Conservation (phyloP, 2,329 filamentous ascomycete genomes). For the Cladorrhinum sp. region DNA sequence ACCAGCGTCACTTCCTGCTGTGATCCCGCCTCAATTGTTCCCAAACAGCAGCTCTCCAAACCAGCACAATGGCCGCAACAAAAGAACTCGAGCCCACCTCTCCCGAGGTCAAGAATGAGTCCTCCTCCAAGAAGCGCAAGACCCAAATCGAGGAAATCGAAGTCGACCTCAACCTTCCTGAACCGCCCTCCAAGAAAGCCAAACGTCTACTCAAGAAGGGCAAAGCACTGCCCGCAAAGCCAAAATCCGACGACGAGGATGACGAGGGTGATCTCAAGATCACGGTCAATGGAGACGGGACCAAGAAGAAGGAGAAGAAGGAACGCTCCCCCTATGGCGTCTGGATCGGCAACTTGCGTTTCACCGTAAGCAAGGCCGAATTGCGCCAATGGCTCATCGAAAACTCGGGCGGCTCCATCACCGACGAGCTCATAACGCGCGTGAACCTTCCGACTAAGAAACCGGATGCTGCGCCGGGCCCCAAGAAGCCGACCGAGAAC, state of each 20-base stretch:
- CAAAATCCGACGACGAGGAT: conserved; percentile 42
- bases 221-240: conserved; percentile 53
- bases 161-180: conserved; percentile 83
- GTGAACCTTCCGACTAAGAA: conserved; percentile 68
- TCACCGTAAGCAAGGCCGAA: conserved; percentile 69
- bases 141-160: conserved; percentile 70
- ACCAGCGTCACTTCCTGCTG: not conserved
- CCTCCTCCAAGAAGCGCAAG: conserved; percentile 67
- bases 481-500: conserved; percentile 60
- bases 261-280: conserved; percentile 31
- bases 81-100: conserved; percentile 16
- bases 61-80: conserved; percentile 17
- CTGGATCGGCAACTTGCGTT: conserved; percentile 96
- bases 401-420: conserved; percentile 63
- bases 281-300: conserved; percentile 33
- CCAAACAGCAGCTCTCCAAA: not conserved
- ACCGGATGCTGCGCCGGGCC: not conserved
- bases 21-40: not conserved
- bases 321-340: conserved; percentile 77
- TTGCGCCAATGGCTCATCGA: conserved; percentile 77
- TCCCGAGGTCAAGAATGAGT: conserved; percentile 9
- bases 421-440: conserved; percentile 72
- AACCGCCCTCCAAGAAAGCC: conserved; percentile 92
- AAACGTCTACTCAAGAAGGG: conserved; percentile 86
- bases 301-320: conserved; percentile 40